Evolutionary conservation across 805 yeast genomes (phyloP), one percentile per base, ranked within the genome.

Genomic region (Zygotorulaspora danielsina): DNA sequence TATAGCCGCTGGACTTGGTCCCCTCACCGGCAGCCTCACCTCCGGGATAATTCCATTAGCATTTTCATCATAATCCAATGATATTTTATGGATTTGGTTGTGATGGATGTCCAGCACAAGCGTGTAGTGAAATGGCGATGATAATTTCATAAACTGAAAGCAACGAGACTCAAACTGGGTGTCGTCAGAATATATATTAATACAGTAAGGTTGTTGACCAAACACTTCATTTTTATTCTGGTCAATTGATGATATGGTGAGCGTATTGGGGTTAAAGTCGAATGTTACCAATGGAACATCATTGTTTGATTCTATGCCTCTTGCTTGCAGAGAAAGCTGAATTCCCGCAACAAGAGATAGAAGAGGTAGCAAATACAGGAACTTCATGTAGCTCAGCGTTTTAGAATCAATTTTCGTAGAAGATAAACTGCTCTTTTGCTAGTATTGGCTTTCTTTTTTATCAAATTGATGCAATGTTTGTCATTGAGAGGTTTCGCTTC

Each of bases 61-160:
- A 5, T 20, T 34, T 1, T 36, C 41, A 26, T 54, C 51, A 19
- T 45, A 40, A 5, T 38, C 42, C 2, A 59, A 27, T 6, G 63
- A 54, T 13, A 58, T 24, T 25, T 51, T 49, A 11, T 44, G 36
- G 9, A 55, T 32, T 11, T 43, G 38, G 7, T 46, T 32, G 24
- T 32, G 45, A 24, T 47, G 44, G 8, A 48, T 20, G 20, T 56
- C 54, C 19, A 54, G 29, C 11, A 41, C 36, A 5, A 61, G 39
- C n/a, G 51, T 48, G 33, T 54, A 58, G 20, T 48, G 50, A 15
- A 55, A 33, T n/a, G 59, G 59, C 16, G 19, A 18, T n/a, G 35
- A 32, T 12, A 57, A 40, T 31, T 53, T 49, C 20, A 51, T 18
- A 29, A 45, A 50, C 28, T 54, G 41, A 38, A 60, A 57, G 42